A percentile compares a stretch with the other conserved stretches of the same genome.
Evolutionary conservation across 2,329 filamentous ascomycete species (phyloP).

Genomic region (Penicillium sp.): DNA sequence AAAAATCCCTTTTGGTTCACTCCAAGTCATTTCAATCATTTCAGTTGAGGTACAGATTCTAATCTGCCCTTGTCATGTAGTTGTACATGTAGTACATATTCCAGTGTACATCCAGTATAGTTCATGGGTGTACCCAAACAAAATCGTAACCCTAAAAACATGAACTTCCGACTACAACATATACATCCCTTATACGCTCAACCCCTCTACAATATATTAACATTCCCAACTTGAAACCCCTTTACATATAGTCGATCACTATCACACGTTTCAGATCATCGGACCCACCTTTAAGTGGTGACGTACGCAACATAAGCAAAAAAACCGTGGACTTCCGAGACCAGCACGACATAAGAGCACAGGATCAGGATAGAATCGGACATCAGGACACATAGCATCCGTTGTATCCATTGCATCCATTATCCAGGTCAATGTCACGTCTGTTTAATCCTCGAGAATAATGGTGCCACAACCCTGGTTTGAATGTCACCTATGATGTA

Average conservation of each 20-base stretch:
- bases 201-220: not conserved
- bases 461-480: conserved; percentile 6
- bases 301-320: conserved; percentile 1
- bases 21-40: conserved; percentile 51
- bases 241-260: not conserved
- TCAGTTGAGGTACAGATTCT: conserved; percentile 28
- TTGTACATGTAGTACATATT: too few relatives aligned
- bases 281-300: conserved; percentile 10
- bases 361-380: not conserved
- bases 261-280: conserved; percentile 12
- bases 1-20: conserved; percentile 45
- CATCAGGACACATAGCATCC: not conserved
- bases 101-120: not conserved
- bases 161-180: not conserved
- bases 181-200: not conserved
- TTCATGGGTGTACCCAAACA: not conserved
- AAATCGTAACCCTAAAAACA: conserved; percentile 1
- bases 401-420: not conserved
- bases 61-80: conserved; percentile 3
- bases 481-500: not conserved
- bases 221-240: not conserved
- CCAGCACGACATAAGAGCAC: not conserved
- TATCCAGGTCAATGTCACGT: not conserved
- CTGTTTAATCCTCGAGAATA: conserved; percentile 2
- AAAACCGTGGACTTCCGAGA: not conserved